These are phyloP conservation scores for Nyctanthes arbortristis DNA, from an alignment of 257 asterid species.

Conservation along the genomic window DNA sequence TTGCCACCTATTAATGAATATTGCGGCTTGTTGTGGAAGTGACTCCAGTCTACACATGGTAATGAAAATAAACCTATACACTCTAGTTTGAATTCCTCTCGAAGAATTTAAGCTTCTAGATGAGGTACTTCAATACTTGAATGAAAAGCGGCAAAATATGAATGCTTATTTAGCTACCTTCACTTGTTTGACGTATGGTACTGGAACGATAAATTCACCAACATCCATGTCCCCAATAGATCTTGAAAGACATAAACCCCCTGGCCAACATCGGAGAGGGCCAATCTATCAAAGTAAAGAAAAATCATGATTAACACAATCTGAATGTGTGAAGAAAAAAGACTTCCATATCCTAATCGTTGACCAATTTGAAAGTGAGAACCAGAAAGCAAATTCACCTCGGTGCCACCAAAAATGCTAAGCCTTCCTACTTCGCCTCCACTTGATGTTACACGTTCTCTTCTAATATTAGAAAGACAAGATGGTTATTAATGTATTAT, in stretches of 20 bases:
- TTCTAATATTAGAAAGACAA: slow-evolving; percentile 40
- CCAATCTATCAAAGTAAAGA: slow-evolving; percentile 44
- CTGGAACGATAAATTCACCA: slow-evolving; percentile 75
- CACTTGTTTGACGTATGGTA: slow-evolving; percentile 78
- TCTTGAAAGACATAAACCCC: slow-evolving; percentile 80
- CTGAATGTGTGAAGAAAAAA: background rate
- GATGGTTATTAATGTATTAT: background rate
- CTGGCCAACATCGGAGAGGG: slow-evolving; percentile 89
- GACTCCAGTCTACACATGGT: background rate
- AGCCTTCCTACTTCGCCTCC: slow-evolving; percentile 93
- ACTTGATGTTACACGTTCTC: slow-evolving; percentile 85
- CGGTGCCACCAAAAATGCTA: slow-evolving; percentile 64
- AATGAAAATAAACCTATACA: background rate
- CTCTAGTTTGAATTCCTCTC: background rate
- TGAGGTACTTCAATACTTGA: background rate
- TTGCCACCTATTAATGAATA: background rate
- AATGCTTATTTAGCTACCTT: slow-evolving; percentile 41
- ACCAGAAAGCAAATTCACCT: slow-evolving; percentile 41
- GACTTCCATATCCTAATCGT: background rate
- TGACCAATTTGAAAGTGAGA: background rate
- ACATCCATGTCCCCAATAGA: slow-evolving; percentile 86
- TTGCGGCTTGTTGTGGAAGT: background rate
- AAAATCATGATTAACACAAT: background rate
- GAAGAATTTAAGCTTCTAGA: background rate
- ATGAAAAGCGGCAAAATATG: background rate